Evolutionary conservation across 768 basidiomycete species (phyloP).

Genomic region (Holtermannia corniformis): DNA sequence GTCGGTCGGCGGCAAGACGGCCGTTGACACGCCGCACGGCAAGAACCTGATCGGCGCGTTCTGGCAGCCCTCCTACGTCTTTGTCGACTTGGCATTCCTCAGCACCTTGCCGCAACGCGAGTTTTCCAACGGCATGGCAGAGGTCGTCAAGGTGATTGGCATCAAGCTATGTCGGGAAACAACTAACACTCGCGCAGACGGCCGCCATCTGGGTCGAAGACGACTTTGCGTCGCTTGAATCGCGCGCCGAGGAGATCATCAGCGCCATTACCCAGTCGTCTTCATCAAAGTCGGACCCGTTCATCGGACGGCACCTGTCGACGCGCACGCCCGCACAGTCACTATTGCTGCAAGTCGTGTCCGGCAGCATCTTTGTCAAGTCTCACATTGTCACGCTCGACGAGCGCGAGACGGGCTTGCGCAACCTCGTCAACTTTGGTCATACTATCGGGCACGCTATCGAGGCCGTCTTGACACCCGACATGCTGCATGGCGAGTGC

Average conservation of each 20-base stretch:
- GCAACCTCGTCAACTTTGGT: conserved; percentile 98
- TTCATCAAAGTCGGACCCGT: conserved; percentile 48
- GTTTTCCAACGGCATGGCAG: conserved; percentile 98
- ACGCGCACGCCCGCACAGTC: conserved; percentile 63
- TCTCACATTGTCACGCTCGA: conserved; percentile 95
- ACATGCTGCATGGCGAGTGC: conserved; percentile 92
- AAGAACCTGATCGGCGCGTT: conserved; percentile 98
- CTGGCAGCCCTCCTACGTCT: conserved; percentile 95
- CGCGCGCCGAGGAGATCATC: conserved; percentile 68
- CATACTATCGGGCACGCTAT: conserved; percentile 98
- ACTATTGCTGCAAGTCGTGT: conserved; percentile 80
- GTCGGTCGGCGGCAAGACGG: conserved; percentile 93
- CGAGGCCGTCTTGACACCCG: conserved; percentile 87
- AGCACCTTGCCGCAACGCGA: conserved; percentile 85
- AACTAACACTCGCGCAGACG: conserved; percentile 52
- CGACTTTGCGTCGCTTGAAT: conserved; percentile 82
- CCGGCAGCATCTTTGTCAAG: conserved; percentile 89
- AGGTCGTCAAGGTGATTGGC: conserved; percentile 76
- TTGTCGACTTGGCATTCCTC: conserved; percentile 93
- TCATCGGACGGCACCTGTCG: conserved; percentile 43
- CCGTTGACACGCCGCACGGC: conserved; percentile 96
- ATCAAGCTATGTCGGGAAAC: not conserved
- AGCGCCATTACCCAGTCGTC: conserved; percentile 66
- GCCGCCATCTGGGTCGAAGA: conserved; percentile 96
- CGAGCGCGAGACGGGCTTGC: conserved; percentile 89